Percentiles rank a stretch among this genome's conserved stretches.
These are phyloP conservation scores for Talaromyces atroroseus DNA, from an alignment of 2,329 filamentous ascomycete genomes.

Conservation along the genomic window DNA sequence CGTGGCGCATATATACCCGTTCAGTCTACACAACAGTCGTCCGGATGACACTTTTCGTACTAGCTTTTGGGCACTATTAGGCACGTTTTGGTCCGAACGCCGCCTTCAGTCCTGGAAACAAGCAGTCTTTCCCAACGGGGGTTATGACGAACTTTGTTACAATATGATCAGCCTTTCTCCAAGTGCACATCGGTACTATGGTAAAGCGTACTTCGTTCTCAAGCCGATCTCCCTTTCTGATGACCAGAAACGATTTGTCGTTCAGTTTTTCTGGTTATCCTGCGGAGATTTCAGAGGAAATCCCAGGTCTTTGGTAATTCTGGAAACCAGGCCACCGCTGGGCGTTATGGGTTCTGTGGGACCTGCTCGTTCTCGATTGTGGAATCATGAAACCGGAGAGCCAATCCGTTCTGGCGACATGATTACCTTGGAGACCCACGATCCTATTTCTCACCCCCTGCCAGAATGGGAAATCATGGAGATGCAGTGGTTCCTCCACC, in stretches of 20 bases:
- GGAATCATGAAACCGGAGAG: background rate
- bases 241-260: background rate
- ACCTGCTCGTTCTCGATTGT: background rate
- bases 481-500: background rate
- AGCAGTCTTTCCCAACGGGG: too few species aligned
- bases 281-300: background rate
- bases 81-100: too few species aligned
- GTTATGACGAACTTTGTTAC: too few species aligned
- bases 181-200: too few species aligned
- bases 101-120: too few species aligned
- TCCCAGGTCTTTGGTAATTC: background rate
- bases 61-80: too few species aligned
- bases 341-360: background rate
- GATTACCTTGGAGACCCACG: background rate
- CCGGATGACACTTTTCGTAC: too few species aligned
- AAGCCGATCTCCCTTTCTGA: background rate
- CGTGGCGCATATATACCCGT: too few species aligned
- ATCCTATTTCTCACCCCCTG: background rate
- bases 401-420: background rate
- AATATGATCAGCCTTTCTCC: too few species aligned
- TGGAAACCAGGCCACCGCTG: background rate
- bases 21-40: too few species aligned
- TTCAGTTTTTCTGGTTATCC: background rate
- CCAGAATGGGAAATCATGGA: background rate
- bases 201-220: too few species aligned